These are phyloP conservation scores for Dioscorea alata DNA, from an alignment of 106 monocot genomes.

Conservation along the genomic window DNA sequence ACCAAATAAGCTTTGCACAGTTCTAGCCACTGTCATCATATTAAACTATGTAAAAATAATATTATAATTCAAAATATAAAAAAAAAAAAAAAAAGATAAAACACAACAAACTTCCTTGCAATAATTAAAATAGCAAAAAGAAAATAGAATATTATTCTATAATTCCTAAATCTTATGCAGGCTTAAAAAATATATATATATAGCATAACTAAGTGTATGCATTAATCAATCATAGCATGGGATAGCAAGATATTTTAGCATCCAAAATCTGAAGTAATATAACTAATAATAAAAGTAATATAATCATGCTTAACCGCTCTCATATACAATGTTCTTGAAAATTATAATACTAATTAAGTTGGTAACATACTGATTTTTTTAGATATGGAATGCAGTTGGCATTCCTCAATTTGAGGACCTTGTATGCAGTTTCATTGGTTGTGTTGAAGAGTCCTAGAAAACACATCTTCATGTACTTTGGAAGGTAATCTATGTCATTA, in stretches of 20 bases:
- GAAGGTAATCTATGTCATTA: constrained; percentile 9
- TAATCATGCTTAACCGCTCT: neutral
- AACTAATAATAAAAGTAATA: neutral
- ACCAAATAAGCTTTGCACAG: constrained; percentile 15
- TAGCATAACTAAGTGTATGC: no score
- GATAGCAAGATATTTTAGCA: no score
- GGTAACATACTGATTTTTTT: constrained; percentile 6
- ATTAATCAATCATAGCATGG: no score
- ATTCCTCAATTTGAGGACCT: neutral
- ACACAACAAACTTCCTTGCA: no score
- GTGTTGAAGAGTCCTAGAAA: constrained; percentile 19
- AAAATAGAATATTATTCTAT: no score
- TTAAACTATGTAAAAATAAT: neutral
- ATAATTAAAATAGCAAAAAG: no score
- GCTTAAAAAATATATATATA: no score
- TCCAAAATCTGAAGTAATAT: neutral
- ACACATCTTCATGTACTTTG: constrained; percentile 24
- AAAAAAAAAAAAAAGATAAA: no score
- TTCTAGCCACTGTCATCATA: constrained; percentile 19
- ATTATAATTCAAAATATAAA: neutral
- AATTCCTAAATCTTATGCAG: no score
- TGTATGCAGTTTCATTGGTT: constrained; percentile 8
- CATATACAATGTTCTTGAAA: neutral
- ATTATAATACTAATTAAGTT: neutral
- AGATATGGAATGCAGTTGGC: constrained; percentile 1